Base-by-base conservation (phyloP, 1,284 basidiomycete genomes). In the Sporisorium graminicola region DNA sequence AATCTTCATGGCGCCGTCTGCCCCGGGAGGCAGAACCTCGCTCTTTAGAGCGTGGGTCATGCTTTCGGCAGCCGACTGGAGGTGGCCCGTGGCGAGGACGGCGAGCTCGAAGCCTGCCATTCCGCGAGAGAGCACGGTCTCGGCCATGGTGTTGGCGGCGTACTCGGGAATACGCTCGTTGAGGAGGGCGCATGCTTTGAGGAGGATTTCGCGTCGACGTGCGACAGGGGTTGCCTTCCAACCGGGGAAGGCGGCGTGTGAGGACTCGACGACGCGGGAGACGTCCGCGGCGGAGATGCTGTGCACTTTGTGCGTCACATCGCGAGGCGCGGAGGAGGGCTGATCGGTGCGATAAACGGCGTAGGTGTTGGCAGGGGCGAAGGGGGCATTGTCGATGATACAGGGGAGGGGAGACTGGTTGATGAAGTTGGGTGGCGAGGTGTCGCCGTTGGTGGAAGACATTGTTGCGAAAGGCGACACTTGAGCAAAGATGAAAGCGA, bases 301-400 rank as follows among this genome's bases (percentile, higher is more conserved):
- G 29, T 59, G 37, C 16, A 74, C 74, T 2, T 64, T 8, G 66
- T 79, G 77, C 3, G 62, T 55, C 1, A 79, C 63, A 37, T 77
- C 64, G 35, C 66, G 60, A 16, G n/a, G 20, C 14, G 46, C 26
- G 13, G 27, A 5, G 35, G 68, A 47, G 6, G 64, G 64, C 22
- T 67, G 65, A 40, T 76, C 74, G n/a, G 65, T 72, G 14, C 74
- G 74, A 31, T 69, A 65, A 56, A 86, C 79, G 3, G 76, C 27
- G 58, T 78, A 86, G 3, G 76, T 79, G n/a, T 65, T 58, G 4
- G 53, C 31, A 7, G 75, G 77, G 16, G 57, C 61, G 43, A 65
- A 79, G 13, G 78, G 58, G 40, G 79, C 50, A 53, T 82, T 83
- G 64, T 78, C 68, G 63, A 86, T 52, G 57, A 81, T 74, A 63